phyloP scores from a whole-genome alignment of 805 yeast species.

The Candida quercuum region DNA sequence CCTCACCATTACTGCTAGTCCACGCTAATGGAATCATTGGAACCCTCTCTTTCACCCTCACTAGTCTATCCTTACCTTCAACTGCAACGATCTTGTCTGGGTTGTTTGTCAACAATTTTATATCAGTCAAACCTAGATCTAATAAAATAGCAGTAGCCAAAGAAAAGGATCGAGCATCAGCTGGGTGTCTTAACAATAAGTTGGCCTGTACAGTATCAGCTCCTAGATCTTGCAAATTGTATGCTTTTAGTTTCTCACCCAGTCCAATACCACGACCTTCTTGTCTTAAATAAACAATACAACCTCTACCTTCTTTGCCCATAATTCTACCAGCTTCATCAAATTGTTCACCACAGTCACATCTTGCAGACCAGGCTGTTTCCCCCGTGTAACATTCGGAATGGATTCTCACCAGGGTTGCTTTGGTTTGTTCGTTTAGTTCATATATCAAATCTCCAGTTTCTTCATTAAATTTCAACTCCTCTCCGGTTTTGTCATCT shows the following conservation, averaged over 20 bases:
- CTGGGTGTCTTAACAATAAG: conserved; percentile 88
- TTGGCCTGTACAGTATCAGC: conserved; percentile 99
- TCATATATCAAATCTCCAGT: conserved; percentile 31
- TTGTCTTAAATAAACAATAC: conserved; percentile 91
- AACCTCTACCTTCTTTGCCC: conserved; percentile 85
- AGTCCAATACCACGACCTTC: conserved; percentile 98
- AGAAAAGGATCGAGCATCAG: conserved; percentile 92
- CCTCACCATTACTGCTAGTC: conserved; percentile 37
- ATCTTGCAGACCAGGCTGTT: conserved; percentile 98
- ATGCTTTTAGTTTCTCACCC: conserved; percentile 96
- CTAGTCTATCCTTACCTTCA: conserved; percentile 73
- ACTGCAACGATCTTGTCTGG: conserved; percentile 96
- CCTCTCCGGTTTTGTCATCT: conserved; percentile 40
- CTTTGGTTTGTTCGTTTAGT: conserved; percentile 24
- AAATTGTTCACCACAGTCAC: conserved; percentile 99
- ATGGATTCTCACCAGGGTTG: conserved; percentile 81
- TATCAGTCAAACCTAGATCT: conserved; percentile 70
- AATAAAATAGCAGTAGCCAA: conserved; percentile 88
- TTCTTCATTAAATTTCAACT: conserved; percentile 33
- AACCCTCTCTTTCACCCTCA: conserved; percentile 79
- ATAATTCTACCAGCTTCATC: conserved; percentile 95
- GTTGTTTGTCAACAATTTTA: conserved; percentile 83
- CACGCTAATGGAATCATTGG: conserved; percentile 98
- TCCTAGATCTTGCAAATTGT: conserved; percentile 93
- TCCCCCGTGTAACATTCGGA: conserved; percentile 99